Base-by-base conservation (phyloP, 257 asterid genomes). In the Penstemon barbatus region DNA sequence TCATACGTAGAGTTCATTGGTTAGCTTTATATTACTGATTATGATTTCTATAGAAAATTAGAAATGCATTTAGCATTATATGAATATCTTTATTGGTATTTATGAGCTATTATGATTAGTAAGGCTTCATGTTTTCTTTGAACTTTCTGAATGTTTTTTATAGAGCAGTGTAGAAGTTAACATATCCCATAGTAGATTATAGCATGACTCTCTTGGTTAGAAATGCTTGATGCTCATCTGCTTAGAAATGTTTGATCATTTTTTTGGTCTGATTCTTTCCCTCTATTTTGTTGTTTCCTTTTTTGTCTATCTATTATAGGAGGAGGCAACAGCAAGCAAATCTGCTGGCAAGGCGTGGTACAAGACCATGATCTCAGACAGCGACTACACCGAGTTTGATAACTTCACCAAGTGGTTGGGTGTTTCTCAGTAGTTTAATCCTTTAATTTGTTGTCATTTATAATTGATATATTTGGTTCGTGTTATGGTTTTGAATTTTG, bases 361-460 rank as follows among this genome's bases (percentile, higher is more conserved):
- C 81, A 78, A 85, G 80, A 82, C 90, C 0, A 85, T 85, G 87
- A 85, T 85, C 33, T 82, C 87, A 4, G 87, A 85, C 53, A 77
- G 84, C 1, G 84, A 85, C 57, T 85, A 85, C 61, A 76, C 90
- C 0, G 90, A 85, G 74, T 85, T 85, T 0, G 90, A 85, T 13
- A 72, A 70, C 71, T 85, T 85, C 83, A 10, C 85, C 2, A 82
- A 85, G 71, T 85, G 90, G 90, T 64, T 85, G 74, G 90, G 86
- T 12, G 87, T 71, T 10, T 43, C 80, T 3, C 83, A 80, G 83
- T 80, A 71, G 80, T 44, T 8, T 12, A 43, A 41, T 54, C 18
- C 33, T 8, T 37, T 39, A 36, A 54, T 37, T 53, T 37, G 44
- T 57, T 57, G 12, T 40, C 10, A 36, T 7, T 52, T 72, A 66